These are phyloP conservation scores for Gossypium longicalyx DNA, from an alignment of 345 rosid species.

Conservation along the genomic window DNA sequence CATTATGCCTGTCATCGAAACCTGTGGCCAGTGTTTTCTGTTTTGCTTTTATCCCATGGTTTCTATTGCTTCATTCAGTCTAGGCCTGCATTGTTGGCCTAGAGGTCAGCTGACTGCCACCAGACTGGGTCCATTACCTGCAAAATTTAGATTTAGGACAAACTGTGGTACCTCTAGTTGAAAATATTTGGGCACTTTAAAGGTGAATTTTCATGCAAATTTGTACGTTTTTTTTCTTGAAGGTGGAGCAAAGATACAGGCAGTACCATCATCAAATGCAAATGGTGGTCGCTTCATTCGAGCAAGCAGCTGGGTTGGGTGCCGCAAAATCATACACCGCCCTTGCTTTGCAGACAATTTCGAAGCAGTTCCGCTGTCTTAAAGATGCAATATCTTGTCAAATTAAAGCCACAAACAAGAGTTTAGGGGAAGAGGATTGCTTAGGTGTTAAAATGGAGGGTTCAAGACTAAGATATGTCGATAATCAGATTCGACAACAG, in stretches of 20 bases:
- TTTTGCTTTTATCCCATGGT: background rate
- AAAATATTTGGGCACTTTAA: background rate
- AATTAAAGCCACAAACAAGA: constrained; percentile 47
- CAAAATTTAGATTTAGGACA: background rate
- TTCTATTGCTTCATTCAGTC: too few relatives aligned
- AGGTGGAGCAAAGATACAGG: constrained; percentile 71
- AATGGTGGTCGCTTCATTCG: constrained; percentile 43
- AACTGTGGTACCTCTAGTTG: background rate
- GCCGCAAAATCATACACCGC: constrained; percentile 62
- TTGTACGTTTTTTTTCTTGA: background rate
- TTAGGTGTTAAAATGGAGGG: constrained; percentile 41
- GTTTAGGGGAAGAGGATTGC: constrained; percentile 57
- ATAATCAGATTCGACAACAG: constrained; percentile 52
- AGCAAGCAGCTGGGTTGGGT: constrained; percentile 57
- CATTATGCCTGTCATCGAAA: background rate
- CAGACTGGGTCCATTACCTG: background rate
- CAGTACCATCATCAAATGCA: constrained; percentile 73
- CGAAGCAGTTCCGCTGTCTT: constrained; percentile 65
- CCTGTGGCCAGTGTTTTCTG: background rate
- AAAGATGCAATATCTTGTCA: constrained; percentile 59
- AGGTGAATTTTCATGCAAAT: background rate
- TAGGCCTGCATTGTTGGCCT: background rate
- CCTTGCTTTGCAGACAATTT: constrained; percentile 63
- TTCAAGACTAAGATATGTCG: constrained; percentile 42
- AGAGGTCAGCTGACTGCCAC: background rate